Base-by-base conservation (phyloP, 2,329 filamentous ascomycete species). In the Tolypocladium sp. region DNA sequence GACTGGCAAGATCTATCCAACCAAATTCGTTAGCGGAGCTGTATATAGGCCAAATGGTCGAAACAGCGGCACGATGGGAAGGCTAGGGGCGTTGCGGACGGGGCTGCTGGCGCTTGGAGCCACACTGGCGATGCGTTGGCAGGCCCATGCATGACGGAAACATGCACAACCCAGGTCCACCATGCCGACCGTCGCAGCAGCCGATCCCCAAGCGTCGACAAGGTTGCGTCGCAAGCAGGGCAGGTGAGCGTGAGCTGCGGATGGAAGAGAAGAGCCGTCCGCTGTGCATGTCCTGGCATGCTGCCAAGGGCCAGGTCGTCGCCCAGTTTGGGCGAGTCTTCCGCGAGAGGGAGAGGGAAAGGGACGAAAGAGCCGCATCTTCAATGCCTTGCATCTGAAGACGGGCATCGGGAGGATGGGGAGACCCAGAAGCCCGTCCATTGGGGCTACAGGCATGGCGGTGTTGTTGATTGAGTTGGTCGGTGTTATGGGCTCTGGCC, bases 81-180 rank as follows among this genome's bases (percentile, higher is more conserved):
- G 62, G 62, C 66, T 57, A 64, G 59, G 61, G 60, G 60, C 59
- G 59, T 65, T 64, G 56, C 49, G 62, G 62, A 62, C 61, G 61
- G 62, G 60, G 60, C 59, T 58, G 61, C 61, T 62, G 64, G 67
- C 59, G 60, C 59, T 55, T 64, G 67, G 65, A 67, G 68, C 66
- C 68, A 68, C 69, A 72, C 69, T 70, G 63, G 69, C 70, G 70
- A 73, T 73, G 71, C 69, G 71, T 65, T 73, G 71, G 71, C 71
- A 73, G 61, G 64, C 66, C 65, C 80, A 82, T 83, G 80, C 80
- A 83, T 82, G 78, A 81, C 78, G 79, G 79, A 77, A 61, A 80
- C 77, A 79, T 82, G 81, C 79, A 82, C 70, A 40, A 38, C 59
- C 57, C 41, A 61, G 59, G 41, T 46, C 60, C 59, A 58, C 60